A percentile compares a stretch with the other conserved stretches of the same genome.
These are phyloP conservation scores for Nicotiana noctiflora DNA, from an alignment of 257 asterid genomes.

Conservation along the genomic window DNA sequence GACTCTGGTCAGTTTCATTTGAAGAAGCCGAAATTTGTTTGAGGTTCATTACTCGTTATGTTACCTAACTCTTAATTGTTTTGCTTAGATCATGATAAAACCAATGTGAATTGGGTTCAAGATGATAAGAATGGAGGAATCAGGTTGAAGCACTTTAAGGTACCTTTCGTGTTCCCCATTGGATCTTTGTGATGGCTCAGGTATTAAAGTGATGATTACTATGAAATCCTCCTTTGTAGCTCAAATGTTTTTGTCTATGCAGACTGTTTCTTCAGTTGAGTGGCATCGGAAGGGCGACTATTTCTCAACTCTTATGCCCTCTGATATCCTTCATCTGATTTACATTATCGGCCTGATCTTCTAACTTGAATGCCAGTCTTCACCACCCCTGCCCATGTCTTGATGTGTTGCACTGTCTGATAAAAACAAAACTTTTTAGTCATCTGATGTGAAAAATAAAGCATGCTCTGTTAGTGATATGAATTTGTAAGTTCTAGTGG, in stretches of 20 bases:
- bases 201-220: background rate
- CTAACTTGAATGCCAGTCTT: background rate
- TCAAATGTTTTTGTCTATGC: constrained; percentile 25
- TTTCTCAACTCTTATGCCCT: constrained; percentile 78
- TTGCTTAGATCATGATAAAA: constrained; percentile 45
- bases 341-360: constrained; percentile 5
- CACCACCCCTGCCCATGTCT: background rate
- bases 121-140: constrained; percentile 68
- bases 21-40: background rate
- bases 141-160: constrained; percentile 91
- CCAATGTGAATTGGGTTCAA: constrained; percentile 55
- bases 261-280: constrained; percentile 82
- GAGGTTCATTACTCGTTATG: background rate
- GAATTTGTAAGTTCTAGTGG: background rate
- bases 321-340: constrained; percentile 76
- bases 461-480: background rate
- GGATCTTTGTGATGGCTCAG: background rate
- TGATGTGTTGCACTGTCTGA: background rate
- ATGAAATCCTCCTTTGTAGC: constrained; percentile 2
- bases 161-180: constrained; percentile 18
- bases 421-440: background rate
- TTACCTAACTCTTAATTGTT: background rate
- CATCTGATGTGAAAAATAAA: background rate
- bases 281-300: constrained; percentile 99
- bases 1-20: constrained; percentile 53